Conservation (phyloP, 805 yeast species). For the Barnettozyma sucrosica region DNA sequence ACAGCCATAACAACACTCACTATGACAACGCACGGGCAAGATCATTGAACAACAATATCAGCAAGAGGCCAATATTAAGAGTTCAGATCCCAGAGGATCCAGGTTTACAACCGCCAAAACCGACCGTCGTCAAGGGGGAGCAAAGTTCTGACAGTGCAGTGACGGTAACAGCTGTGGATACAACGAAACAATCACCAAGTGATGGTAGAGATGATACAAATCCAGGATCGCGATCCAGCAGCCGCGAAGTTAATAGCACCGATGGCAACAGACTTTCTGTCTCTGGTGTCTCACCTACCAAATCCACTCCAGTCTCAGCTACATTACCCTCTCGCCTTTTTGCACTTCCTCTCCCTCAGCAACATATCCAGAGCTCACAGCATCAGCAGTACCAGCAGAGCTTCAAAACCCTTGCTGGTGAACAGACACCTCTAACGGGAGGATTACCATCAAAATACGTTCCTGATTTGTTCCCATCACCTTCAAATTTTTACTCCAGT, state of each 20-base stretch:
- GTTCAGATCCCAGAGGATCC: slow-evolving; percentile 23
- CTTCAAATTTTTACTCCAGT: slow-evolving; percentile 64
- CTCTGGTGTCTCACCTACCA: slow-evolving; percentile 14
- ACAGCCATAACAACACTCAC: neutral
- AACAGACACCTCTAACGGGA: slow-evolving; percentile 65
- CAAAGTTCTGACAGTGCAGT: slow-evolving; percentile 12
- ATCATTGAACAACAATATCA: slow-evolving; percentile 19
- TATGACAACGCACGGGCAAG: slow-evolving; percentile 18
- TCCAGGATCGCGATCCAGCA: slow-evolving; percentile 11
- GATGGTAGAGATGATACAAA: slow-evolving; percentile 5
- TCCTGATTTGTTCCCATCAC: slow-evolving; percentile 73
- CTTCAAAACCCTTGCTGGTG: slow-evolving; percentile 35
- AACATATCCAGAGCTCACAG: slow-evolving; percentile 18
- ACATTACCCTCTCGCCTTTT: slow-evolving; percentile 28
- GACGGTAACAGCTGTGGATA: slow-evolving; percentile 16
- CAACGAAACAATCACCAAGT: slow-evolving; percentile 5
- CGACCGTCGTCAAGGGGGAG: neutral
- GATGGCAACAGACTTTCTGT: slow-evolving; percentile 13
- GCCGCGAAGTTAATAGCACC: slow-evolving; percentile 8
- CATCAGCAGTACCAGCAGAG: slow-evolving; percentile 16
- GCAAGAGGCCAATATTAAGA: slow-evolving; percentile 23
- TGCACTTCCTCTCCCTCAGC: slow-evolving; percentile 30
- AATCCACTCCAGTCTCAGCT: slow-evolving; percentile 12
- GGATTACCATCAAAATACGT: slow-evolving; percentile 68
- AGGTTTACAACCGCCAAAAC: slow-evolving; percentile 1